phyloP scores from a whole-genome alignment of 495 filamentous ascomycete species.

The Mytilinidion resinicola region DNA sequence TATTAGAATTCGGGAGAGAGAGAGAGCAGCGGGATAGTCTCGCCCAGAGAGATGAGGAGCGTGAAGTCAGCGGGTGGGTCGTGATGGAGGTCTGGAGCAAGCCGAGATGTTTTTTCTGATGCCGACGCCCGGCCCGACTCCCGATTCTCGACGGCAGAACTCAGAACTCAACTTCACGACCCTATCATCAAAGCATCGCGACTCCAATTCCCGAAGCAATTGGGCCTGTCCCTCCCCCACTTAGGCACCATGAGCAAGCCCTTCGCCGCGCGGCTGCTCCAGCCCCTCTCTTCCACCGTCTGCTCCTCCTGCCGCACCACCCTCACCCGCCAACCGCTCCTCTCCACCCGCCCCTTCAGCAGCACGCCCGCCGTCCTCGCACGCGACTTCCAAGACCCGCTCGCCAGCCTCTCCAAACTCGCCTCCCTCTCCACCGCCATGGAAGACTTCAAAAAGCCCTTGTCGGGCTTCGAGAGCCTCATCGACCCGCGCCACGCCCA shows the following conservation, averaged over 20 bases:
- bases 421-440: background rate
- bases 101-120: no score
- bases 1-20: no score
- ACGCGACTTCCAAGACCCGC: background rate
- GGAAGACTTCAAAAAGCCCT: background rate
- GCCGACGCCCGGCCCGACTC: no score
- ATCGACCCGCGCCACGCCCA: background rate
- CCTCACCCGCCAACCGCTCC: background rate
- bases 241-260: conserved; percentile 7
- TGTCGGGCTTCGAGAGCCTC: background rate
- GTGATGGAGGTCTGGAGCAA: no score
- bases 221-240: background rate
- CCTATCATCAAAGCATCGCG: no score
- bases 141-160: no score
- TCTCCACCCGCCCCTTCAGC: conserved; percentile 14
- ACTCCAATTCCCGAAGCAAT: background rate
- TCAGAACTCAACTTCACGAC: no score
- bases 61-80: no score
- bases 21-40: no score
- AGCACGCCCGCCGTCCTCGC: conserved; percentile 8
- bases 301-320: conserved; percentile 18
- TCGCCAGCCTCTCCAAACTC: background rate
- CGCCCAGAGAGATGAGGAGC: no score
- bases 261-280: conserved; percentile 8
- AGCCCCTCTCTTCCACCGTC: conserved; percentile 14